Evolutionary conservation across 345 rosid genomes (phyloP).

Genomic region (Lepidium didymum): DNA sequence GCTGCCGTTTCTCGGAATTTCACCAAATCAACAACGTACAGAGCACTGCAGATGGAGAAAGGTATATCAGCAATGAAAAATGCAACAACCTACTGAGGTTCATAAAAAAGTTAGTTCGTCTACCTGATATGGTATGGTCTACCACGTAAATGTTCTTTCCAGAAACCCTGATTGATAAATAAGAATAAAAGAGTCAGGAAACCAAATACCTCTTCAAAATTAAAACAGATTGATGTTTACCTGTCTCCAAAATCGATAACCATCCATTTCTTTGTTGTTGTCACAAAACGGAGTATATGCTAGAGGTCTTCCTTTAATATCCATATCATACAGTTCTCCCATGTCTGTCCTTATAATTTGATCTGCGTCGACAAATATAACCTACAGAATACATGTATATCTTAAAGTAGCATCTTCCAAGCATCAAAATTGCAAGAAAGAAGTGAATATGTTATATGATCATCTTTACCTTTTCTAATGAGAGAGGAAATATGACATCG

Average conservation of each 20-base stretch:
- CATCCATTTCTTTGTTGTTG: conserved; percentile 98
- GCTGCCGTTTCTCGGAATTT: conserved; percentile 96
- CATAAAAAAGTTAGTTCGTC: conserved; percentile 12
- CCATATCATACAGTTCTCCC: conserved; percentile 98
- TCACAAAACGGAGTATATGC: conserved; percentile 99
- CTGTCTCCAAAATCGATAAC: conserved; percentile 97
- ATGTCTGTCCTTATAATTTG: conserved; percentile 91
- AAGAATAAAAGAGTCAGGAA: conserved; percentile 11
- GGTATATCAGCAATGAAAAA: conserved; percentile 21
- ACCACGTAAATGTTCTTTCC: conserved; percentile 96
- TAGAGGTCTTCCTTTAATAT: conserved; percentile 93
- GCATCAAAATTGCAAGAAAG: not conserved
- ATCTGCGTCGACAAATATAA: conserved; percentile 98
- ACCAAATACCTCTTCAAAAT: not conserved
- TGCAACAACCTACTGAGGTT: not conserved
- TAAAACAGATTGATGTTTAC: conserved; percentile 27
- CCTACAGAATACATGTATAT: conserved; percentile 36
- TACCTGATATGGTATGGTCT: conserved; percentile 95
- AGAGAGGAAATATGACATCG: conserved; percentile 94
- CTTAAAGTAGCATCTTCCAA: not conserved
- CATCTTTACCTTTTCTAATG: conserved; percentile 74
- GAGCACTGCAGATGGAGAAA: conserved; percentile 54
- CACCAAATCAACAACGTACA: conserved; percentile 89
- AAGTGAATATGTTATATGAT: conserved; percentile 6
- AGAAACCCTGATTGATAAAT: conserved; percentile 64